These are phyloP conservation scores for Fusarium sp. DNA, from an alignment of 2,329 filamentous ascomycete species.

Conservation along the genomic window DNA sequence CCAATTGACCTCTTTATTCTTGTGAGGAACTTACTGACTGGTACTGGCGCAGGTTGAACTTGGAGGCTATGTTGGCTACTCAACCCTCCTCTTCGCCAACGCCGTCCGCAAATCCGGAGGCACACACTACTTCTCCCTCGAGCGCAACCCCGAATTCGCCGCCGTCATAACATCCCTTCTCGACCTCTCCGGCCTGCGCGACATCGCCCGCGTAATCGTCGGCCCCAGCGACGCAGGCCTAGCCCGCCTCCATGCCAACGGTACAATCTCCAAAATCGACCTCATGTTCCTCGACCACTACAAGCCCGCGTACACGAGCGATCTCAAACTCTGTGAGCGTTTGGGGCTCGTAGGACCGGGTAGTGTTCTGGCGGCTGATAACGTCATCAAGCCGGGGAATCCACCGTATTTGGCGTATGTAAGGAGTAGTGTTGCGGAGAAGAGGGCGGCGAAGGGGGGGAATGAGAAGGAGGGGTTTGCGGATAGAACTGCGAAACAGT, in stretches of 20 bases:
- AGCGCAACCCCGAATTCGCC: conserved; percentile 78
- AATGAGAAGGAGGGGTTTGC: conserved; percentile 51
- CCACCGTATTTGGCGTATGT: conserved; percentile 78
- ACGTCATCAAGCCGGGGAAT: conserved; percentile 76
- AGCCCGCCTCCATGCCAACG: conserved; percentile 64
- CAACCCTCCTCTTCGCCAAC: conserved; percentile 77
- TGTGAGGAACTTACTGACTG: neutral
- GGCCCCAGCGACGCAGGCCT: conserved; percentile 75
- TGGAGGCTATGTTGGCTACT: conserved; percentile 85
- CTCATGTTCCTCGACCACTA: conserved; percentile 84
- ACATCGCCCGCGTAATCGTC: conserved; percentile 75
- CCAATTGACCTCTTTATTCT: neutral
- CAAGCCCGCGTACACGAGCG: conserved; percentile 78
- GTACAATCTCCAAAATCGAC: conserved; percentile 68
- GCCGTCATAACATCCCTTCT: conserved; percentile 75
- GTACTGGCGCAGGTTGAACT: conserved; percentile 67
- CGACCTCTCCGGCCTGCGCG: conserved; percentile 76
- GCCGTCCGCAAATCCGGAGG: conserved; percentile 72
- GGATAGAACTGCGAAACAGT: conserved; percentile 59
- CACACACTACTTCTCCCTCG: conserved; percentile 74
- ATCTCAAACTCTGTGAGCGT: conserved; percentile 81
- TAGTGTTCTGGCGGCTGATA: conserved; percentile 73
- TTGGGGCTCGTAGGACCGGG: conserved; percentile 71
- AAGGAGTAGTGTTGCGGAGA: conserved; percentile 69
- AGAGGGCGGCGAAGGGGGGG: conserved; percentile 55